Evolutionary conservation across 805 yeast genomes (phyloP).

Genomic region (Candida maesae): DNA sequence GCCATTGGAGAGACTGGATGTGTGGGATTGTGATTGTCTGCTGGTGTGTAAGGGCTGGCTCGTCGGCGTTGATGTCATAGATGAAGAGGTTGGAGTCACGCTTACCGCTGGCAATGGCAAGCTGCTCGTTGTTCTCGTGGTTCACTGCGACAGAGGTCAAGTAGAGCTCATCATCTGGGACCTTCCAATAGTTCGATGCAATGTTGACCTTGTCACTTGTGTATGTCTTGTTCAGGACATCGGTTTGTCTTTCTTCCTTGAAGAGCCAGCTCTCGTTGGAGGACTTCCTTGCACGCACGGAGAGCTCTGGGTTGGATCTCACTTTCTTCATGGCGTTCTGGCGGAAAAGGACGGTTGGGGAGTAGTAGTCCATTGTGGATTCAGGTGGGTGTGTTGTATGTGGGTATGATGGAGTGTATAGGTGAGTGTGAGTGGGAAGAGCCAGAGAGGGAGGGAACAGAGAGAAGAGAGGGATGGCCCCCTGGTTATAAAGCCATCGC

Average conservation of each 20-base stretch:
- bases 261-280: slow-evolving; percentile 24
- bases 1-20: slow-evolving; percentile 52
- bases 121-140: slow-evolving; percentile 26
- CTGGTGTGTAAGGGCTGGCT: slow-evolving; percentile 47
- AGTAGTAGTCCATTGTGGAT: slow-evolving; percentile 21
- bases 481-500: no score
- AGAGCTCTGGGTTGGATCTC: slow-evolving; percentile 15
- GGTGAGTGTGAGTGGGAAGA: background rate
- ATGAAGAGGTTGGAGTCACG: slow-evolving; percentile 44
- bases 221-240: slow-evolving; percentile 40
- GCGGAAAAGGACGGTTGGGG: slow-evolving; percentile 25
- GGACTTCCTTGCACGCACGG: slow-evolving; percentile 6
- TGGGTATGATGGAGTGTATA: background rate
- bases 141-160: slow-evolving; percentile 42
- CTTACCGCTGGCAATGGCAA: slow-evolving; percentile 53
- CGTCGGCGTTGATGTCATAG: slow-evolving; percentile 40
- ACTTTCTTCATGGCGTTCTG: slow-evolving; percentile 26
- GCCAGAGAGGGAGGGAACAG: no score
- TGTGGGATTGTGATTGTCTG: slow-evolving; percentile 57
- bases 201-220: slow-evolving; percentile 35
- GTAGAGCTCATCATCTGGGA: slow-evolving; percentile 34
- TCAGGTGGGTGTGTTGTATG: background rate
- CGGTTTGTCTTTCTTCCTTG: slow-evolving; percentile 24
- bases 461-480: no score
- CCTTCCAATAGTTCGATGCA: slow-evolving; percentile 27